Evolutionary conservation across 2,329 filamentous ascomycete species (phyloP), one percentile per base, ranked within the genome.

Genomic region (Trichoderma sp.): DNA sequence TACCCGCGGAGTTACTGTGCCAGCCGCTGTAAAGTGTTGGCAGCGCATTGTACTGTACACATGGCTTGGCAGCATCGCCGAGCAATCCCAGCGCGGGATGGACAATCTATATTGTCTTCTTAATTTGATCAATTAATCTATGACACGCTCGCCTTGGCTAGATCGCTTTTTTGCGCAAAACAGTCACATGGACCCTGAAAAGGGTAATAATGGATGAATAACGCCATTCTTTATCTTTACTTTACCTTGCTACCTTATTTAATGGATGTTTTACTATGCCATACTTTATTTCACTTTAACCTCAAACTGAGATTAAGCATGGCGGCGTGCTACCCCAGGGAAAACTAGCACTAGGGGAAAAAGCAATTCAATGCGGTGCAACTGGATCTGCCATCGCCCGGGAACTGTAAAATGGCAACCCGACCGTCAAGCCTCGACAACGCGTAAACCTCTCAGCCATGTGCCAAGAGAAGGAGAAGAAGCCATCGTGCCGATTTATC

Each of bases 1-100:
- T 75, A 74, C 74, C 74, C 74, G 74, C 72, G 68, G 63, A 52
- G 21, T 43, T 60, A 53, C 62, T 27, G 47, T 65, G n/a, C 19
- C 53, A 57, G 52, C 53, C 53, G 49, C 8, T 63, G 60, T 43
- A n/a, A n/a, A 43, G 0, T n/a, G 24, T 13, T 49, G 4, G 40
- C 40, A 43, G 40, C 6, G 40, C 19, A 13, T 43, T 14, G 27
- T 55, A 55, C 53, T 14, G 27, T 55, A 55, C 53, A 11, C 4
- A n/a, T n/a, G 2, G 47, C 47, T 24, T 29, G 33, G 60, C 37
- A 55, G 47, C 61, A 64, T 55, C 61, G 61, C 61, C 49, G 49
- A 55, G 33, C 43, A 33, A 49, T 55, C 27, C 60, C 27, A 13
- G 56, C 57, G 7, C 29, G 35, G 31, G 7, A 43, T 14, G 16